Percentiles rank a stretch among this genome's conserved stretches.
These are phyloP conservation scores for Mycena rebaudengoi DNA, from an alignment of 768 basidiomycete species.

Conservation along the genomic window DNA sequence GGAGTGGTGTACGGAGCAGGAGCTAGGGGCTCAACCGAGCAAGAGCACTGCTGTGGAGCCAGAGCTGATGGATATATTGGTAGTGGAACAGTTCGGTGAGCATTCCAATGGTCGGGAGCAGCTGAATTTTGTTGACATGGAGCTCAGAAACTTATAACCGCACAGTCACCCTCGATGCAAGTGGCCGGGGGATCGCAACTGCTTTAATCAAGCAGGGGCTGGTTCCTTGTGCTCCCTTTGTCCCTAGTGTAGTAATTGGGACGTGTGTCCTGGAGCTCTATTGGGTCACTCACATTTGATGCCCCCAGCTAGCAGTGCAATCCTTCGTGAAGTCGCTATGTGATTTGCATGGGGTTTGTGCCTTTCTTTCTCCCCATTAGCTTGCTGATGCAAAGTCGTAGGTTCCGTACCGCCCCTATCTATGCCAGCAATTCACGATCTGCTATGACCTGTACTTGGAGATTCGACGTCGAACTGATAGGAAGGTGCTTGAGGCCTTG, in stretches of 20 bases:
- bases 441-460: slow-evolving; percentile 31
- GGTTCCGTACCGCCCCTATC: slow-evolving; percentile 15
- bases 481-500: slow-evolving; percentile 18
- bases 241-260: slow-evolving; percentile 10
- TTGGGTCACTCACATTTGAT: slow-evolving; percentile 2
- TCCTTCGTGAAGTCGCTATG: slow-evolving; percentile 24
- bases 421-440: slow-evolving; percentile 23
- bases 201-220: slow-evolving; percentile 14
- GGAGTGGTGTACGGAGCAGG: not conserved
- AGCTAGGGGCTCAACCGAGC: not conserved
- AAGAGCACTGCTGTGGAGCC: not conserved
- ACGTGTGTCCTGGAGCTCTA: slow-evolving; percentile 17
- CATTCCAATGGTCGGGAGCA: not conserved
- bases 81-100: slow-evolving; percentile 8
- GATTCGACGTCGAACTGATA: slow-evolving; percentile 13
- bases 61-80: not conserved
- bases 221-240: slow-evolving; percentile 19
- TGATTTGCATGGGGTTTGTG: slow-evolving; percentile 22
- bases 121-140: not conserved
- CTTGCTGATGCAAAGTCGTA: not conserved
- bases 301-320: slow-evolving; percentile 26
- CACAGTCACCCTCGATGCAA: not conserved
- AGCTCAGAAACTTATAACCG: not conserved
- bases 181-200: not conserved
- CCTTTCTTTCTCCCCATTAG: not conserved